Evolutionary conservation across 352 stramenopile species (phyloP).

Genomic region (Peronospora destructor): DNA sequence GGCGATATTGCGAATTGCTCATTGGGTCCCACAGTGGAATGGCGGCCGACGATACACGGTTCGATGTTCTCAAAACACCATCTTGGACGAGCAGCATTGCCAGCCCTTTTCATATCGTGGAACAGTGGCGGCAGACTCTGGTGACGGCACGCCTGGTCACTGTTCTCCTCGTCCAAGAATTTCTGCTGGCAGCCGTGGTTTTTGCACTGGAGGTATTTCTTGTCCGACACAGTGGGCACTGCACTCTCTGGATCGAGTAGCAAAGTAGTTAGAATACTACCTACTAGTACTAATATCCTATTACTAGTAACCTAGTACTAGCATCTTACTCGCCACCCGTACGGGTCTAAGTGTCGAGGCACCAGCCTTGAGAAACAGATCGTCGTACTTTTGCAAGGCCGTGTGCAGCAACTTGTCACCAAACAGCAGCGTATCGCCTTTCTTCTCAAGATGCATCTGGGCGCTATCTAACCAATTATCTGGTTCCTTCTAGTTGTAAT

Average conservation of each 20-base stretch:
- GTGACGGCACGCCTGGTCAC: slow-evolving; percentile 64
- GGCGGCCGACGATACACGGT: slow-evolving; percentile 57
- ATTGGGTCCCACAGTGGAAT: slow-evolving; percentile 62
- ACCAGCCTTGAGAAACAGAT: slow-evolving; percentile 71
- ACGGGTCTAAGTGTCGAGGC: slow-evolving; percentile 52
- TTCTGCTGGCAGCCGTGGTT: slow-evolving; percentile 84
- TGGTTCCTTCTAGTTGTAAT: slow-evolving; percentile 87
- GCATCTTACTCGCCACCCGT: slow-evolving; percentile 28
- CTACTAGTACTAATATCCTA: slow-evolving; percentile 9
- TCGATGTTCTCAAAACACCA: slow-evolving; percentile 91
- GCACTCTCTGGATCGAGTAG: slow-evolving; percentile 14
- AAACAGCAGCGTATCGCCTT: slow-evolving; percentile 40
- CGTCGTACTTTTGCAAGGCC: slow-evolving; percentile 79
- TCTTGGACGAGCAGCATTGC: slow-evolving; percentile 84
- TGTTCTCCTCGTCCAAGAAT: slow-evolving; percentile 73
- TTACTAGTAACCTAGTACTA: slow-evolving; percentile 5
- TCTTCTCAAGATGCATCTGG: slow-evolving; percentile 69
- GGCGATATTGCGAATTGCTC: slow-evolving; percentile 75
- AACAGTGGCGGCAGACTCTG: slow-evolving; percentile 79
- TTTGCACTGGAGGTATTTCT: slow-evolving; percentile 72
- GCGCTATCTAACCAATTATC: slow-evolving; percentile 48
- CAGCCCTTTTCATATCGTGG: slow-evolving; percentile 89
- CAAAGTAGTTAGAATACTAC: not conserved
- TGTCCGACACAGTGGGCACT: slow-evolving; percentile 11
- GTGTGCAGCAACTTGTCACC: slow-evolving; percentile 75